phyloP scores from a whole-genome alignment of 257 asterid genomes.

The Nicotiana otophora region DNA sequence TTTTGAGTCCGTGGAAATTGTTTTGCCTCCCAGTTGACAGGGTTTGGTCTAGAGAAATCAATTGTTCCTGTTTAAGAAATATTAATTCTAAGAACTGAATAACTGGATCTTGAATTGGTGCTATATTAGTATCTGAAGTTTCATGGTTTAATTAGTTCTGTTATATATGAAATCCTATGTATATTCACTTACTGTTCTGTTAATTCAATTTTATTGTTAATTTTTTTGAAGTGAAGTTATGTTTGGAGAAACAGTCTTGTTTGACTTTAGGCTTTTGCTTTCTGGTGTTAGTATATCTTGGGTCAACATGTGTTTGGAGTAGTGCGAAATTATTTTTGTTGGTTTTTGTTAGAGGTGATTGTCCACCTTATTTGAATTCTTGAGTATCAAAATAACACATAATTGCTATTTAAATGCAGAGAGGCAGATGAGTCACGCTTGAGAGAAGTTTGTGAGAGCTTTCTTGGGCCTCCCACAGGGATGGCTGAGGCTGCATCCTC shows the following conservation, averaged over 20 bases:
- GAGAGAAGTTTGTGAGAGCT: constrained; percentile 92
- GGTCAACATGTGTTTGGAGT: background rate
- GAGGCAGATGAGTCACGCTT: constrained; percentile 89
- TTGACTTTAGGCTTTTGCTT: background rate
- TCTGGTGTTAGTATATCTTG: background rate
- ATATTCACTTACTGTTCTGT: background rate
- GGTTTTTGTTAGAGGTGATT: background rate
- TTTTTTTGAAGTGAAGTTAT: background rate
- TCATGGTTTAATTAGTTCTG: background rate
- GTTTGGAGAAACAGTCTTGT: background rate
- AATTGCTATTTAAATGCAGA: constrained; percentile 29
- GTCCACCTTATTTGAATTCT: background rate
- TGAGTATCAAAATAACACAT: background rate
- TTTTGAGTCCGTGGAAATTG: background rate
- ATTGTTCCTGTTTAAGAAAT: background rate
- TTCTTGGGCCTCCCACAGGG: constrained; percentile 96
- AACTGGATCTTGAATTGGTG: background rate
- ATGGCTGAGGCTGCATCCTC: constrained; percentile 50
- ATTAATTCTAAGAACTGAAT: background rate
- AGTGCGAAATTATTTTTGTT: background rate
- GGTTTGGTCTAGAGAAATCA: background rate
- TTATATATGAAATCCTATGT: background rate
- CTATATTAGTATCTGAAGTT: background rate
- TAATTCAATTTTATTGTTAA: background rate
- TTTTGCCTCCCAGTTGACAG: background rate